Evolutionary conservation across 2,329 filamentous ascomycete species (phyloP).

Genomic region (Pseudopithomyces maydicus): DNA sequence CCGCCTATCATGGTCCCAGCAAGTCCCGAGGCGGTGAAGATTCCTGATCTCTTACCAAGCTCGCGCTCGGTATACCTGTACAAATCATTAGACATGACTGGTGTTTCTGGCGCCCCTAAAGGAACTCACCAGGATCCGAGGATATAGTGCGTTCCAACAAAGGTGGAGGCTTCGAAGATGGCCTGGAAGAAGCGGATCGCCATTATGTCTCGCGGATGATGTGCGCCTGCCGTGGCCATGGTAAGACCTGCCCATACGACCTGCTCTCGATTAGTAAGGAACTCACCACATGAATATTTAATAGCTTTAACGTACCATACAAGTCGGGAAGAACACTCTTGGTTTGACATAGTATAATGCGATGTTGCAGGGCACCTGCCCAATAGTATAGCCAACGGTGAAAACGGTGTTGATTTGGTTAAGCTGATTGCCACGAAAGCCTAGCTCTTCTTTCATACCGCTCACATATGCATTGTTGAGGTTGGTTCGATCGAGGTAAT

Average conservation of each 20-base stretch:
- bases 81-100: neutral
- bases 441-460: conserved; percentile 49
- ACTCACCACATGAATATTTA: neutral
- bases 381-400: conserved; percentile 53
- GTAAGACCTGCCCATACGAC: conserved; percentile 66
- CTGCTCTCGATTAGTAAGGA: conserved; percentile 19
- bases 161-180: conserved; percentile 62
- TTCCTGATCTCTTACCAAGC: conserved; percentile 64
- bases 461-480: conserved; percentile 51
- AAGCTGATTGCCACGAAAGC: conserved; percentile 47
- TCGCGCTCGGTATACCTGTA: conserved; percentile 60
- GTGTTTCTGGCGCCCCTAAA: too few species aligned
- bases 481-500: conserved; percentile 46
- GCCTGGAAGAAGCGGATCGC: conserved; percentile 62
- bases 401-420: conserved; percentile 53
- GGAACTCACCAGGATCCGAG: conserved; percentile 59
- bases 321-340: neutral
- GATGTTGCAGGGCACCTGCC: conserved; percentile 47
- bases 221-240: conserved; percentile 62
- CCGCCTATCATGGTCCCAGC: conserved; percentile 67
- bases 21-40: conserved; percentile 65
- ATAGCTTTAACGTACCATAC: neutral
- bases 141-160: conserved; percentile 63
- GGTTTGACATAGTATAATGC: conserved; percentile 5
- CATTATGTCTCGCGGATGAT: conserved; percentile 61